phyloP scores from a whole-genome alignment of 2,329 filamentous ascomycete genomes.

The Leptodontidium sp. region DNA sequence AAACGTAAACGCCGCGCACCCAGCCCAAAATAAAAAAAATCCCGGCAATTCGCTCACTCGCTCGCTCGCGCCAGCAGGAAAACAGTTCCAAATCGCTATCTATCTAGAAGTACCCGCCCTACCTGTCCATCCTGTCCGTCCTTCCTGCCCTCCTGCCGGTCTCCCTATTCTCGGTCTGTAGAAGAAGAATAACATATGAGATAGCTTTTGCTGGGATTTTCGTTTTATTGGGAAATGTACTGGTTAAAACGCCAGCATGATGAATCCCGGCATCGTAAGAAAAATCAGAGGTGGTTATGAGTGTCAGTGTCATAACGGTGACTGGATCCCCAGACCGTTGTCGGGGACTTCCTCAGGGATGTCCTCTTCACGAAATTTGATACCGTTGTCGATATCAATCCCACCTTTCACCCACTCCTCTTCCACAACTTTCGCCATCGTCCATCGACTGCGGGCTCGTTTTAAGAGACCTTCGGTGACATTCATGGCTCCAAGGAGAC shows the following conservation, averaged over 20 bases:
- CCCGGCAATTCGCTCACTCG: slow-evolving; percentile 11
- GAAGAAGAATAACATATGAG: slow-evolving; percentile 10
- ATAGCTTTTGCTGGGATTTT: not conserved
- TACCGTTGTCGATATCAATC: slow-evolving; percentile 70
- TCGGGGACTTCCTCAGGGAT: slow-evolving; percentile 39
- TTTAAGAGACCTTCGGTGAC: slow-evolving; percentile 87
- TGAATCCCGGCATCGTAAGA: not conserved
- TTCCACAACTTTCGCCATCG: slow-evolving; percentile 74
- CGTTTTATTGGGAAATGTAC: not conserved
- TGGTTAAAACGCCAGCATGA: not conserved
- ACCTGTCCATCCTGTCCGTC: not conserved
- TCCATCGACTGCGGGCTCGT: slow-evolving; percentile 81
- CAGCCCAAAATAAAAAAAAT: not conserved
- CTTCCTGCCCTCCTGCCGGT: not conserved
- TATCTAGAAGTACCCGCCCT: slow-evolving; percentile 10
- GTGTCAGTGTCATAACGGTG: slow-evolving; percentile 17
- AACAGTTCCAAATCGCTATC: slow-evolving; percentile 14
- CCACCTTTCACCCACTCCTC: slow-evolving; percentile 80
- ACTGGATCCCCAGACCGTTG: slow-evolving; percentile 4
- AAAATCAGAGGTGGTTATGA: not conserved
- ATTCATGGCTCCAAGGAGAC: slow-evolving; percentile 77
- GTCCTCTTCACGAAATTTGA: slow-evolving; percentile 65
- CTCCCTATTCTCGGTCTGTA: slow-evolving; percentile 11
- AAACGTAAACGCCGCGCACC: slow-evolving; percentile 1
- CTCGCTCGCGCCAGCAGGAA: slow-evolving; percentile 12